phyloP scores from a whole-genome alignment of 139 green algal species.

The Chlamydomonas sp. region DNA sequence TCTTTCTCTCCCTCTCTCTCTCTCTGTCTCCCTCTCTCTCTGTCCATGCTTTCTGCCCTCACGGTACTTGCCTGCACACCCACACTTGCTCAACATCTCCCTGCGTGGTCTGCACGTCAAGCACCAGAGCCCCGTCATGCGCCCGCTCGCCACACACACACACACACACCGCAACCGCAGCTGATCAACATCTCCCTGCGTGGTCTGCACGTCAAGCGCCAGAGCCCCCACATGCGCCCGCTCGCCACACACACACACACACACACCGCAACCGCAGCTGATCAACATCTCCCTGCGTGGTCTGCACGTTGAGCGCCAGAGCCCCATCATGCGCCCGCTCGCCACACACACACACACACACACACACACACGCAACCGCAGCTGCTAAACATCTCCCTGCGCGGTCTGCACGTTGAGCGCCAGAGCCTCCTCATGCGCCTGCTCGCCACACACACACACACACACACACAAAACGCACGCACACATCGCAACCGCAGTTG shows the following conservation, averaged over 20 bases:
- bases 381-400: slow-evolving; percentile 43
- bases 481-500: not conserved
- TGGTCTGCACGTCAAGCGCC: slow-evolving; percentile 26
- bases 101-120: slow-evolving; percentile 69
- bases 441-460: too few relatives aligned
- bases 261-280: slow-evolving; percentile 25
- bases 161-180: slow-evolving; percentile 27
- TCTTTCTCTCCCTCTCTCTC: too few relatives aligned
- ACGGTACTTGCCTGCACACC: too few relatives aligned
- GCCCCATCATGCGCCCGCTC: slow-evolving; percentile 39
- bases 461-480: too few relatives aligned
- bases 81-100: slow-evolving; percentile 70
- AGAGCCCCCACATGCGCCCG: slow-evolving; percentile 39
- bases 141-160: not conserved
- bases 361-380: slow-evolving; percentile 11
- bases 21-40: too few relatives aligned
- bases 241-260: slow-evolving; percentile 19
- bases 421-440: slow-evolving; percentile 50
- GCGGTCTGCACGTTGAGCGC: slow-evolving; percentile 20
- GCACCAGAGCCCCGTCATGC: slow-evolving; percentile 36
- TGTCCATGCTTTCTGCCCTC: too few relatives aligned
- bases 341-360: too few relatives aligned
- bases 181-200: slow-evolving; percentile 29
- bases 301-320: slow-evolving; percentile 33
- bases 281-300: slow-evolving; percentile 32